These are phyloP conservation scores for Mortierella sp. DNA, from an alignment of 371 early-diverging fungal species.

Conservation along the genomic window DNA sequence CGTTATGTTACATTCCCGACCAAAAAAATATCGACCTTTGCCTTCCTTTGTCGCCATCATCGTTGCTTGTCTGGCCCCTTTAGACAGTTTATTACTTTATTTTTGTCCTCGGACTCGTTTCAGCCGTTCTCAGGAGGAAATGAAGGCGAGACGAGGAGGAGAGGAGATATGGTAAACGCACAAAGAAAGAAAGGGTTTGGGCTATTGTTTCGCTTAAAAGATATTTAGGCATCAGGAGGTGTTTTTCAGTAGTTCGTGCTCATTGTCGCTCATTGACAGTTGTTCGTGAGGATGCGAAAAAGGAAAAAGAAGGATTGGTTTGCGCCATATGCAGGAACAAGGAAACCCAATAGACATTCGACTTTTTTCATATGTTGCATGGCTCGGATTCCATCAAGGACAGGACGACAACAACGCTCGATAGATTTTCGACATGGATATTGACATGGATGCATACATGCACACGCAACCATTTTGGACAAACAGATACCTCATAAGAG, in stretches of 20 bases:
- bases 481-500: background rate
- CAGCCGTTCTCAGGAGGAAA: background rate
- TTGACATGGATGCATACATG: background rate
- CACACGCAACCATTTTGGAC: background rate
- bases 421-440: background rate
- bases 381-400: background rate
- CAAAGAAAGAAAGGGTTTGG: background rate
- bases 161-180: background rate
- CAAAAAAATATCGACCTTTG: background rate
- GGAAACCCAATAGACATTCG: background rate
- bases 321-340: background rate
- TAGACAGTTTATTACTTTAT: background rate
- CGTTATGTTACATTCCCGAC: background rate
- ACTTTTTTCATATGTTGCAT: background rate
- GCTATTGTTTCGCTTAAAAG: background rate
- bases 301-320: background rate
- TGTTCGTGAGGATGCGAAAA: background rate
- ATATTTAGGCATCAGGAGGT: background rate
- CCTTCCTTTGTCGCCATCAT: background rate
- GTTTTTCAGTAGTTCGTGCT: background rate
- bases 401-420: background rate
- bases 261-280: background rate
- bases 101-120: constrained; percentile 1
- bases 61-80: background rate
- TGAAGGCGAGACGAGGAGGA: background rate